Base-by-base conservation (phyloP, 208 protist species). In the Crithidia thermophila region DNA sequence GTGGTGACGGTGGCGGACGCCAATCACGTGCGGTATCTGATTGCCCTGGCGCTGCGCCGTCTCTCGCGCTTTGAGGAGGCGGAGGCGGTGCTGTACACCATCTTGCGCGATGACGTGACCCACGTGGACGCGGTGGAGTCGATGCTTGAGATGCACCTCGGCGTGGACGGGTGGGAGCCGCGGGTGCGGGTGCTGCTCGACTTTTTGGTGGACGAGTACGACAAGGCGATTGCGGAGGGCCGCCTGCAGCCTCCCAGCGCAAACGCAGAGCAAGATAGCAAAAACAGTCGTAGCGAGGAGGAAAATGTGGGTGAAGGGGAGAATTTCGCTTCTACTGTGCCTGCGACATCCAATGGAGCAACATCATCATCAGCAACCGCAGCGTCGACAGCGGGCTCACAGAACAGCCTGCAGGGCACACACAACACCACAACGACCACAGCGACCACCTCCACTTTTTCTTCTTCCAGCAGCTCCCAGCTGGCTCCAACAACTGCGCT, bases 61-160 rank as follows among this genome's bases (percentile, higher is more conserved):
- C 59, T 92, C 14, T 60, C 63, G 14, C 49, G 79, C 30, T 88
- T 71, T 66, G 74, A 82, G 3, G 57, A 57, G 56, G 79, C 84
- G 43, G 82, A 91, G 67, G 39, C 7, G 25, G 40, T 79, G 4
- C 43, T 75, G 25, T 79, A 81, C 66, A 75, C 59, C 25, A 84
- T 94, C 52, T 56, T 94, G 27, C 56, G 34, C 30, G 49, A 63
- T 21, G 78, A 91, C 58, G 58, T 78, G 40, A 40, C 58, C 23
- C 85, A 83, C 36, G 78, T 86, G 53, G 88, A 94, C 43, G 83
- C 88, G 20, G 52, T 92, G 5, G 85, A 94, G 61, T 88, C 62
- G 37, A 77, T 94, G 46, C 67, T 94, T 57, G 88, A 93, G 67
- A 72, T 93, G 57, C 82, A 84, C 71, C 83, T 74, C 21, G 84